Evolutionary conservation across 106 monocot genomes (phyloP), one percentile per base, ranked within the genome.

Genomic region (Cymbidium sinense): DNA sequence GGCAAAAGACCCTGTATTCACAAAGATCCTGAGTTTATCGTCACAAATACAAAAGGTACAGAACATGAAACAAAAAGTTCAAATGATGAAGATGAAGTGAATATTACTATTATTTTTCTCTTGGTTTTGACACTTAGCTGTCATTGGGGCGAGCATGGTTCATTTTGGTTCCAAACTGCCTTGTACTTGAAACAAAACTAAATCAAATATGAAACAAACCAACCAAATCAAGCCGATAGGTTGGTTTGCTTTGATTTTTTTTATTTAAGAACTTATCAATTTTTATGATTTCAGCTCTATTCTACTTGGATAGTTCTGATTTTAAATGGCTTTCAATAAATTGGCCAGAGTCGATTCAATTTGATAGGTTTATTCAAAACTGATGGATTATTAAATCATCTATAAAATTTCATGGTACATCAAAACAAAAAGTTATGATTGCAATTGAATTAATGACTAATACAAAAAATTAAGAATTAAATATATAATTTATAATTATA

Each of bases 1-100:
- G 13, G 89, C 89, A 80, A 89, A 89, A 50, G 89, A 86, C 89
- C 89, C 89, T 89, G 84, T 43, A 79, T 67, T 50, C 30, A 76
- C 64, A 73, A 43, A 47, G n/a, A 7, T 37, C n/a, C 33, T 67
- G 12, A 67, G 67, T 12, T 15, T 67, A 67, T 61, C 25, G 12
- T 17, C 31, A 67, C 31, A 33, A 67, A 67, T 30, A 33, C 4
- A 67, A 67, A 15, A 33, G 12, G 31, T 17, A 67, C 33, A 13
- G 13, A 67, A 67, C 17, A 33, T 33, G 17, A 12, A 67, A 30
- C 27, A 67, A 65, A 10, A 65, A 30, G 29, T 3, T 31, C 7
- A 65, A 28, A 67, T 58, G 58, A 18, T 51, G 51, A 58, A 2
- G 58, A n/a, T 23, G 21, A 3, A 5, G 20, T 58, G 4, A n/a